These are phyloP conservation scores for Austroboletus eburneus DNA, from an alignment of 768 basidiomycete genomes.

Conservation along the genomic window DNA sequence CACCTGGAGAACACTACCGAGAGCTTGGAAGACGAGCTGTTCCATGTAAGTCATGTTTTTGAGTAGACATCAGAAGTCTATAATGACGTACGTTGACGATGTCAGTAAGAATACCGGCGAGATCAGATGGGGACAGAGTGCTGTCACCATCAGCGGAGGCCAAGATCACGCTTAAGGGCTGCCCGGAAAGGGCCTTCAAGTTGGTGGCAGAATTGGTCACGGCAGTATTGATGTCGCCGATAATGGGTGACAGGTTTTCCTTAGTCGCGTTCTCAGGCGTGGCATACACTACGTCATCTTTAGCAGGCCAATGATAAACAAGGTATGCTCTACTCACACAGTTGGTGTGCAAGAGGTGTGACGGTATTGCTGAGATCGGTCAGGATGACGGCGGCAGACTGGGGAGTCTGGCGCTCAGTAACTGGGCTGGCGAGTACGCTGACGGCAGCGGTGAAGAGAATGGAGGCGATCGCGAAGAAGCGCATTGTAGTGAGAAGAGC, in stretches of 20 bases:
- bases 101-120: conserved; percentile 2
- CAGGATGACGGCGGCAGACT: conserved; percentile 8
- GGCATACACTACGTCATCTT: conserved; percentile 8
- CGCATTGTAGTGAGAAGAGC: conserved; percentile 2
- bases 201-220: conserved; percentile 3
- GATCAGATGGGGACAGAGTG: neutral
- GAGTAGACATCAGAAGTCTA: neutral
- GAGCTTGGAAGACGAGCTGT: conserved; percentile 10
- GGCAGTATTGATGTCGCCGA: conserved; percentile 4
- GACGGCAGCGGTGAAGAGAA: conserved; percentile 6
- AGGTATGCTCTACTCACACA: conserved; percentile 3
- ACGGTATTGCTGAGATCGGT: conserved; percentile 1
- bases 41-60: neutral
- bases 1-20: conserved; percentile 4
- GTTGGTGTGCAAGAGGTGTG: conserved; percentile 5
- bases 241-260: conserved; percentile 3
- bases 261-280: conserved; percentile 10
- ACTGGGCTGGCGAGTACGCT: conserved; percentile 10
- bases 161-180: neutral
- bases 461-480: conserved; percentile 6
- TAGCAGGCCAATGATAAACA: neutral
- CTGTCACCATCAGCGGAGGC: conserved; percentile 4
- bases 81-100: conserved; percentile 6
- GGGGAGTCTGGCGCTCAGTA: conserved; percentile 1
- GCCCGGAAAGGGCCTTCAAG: conserved; percentile 6